Conservation (phyloP, 1,139 yeast species). For the Yueomyces sp. region DNA sequence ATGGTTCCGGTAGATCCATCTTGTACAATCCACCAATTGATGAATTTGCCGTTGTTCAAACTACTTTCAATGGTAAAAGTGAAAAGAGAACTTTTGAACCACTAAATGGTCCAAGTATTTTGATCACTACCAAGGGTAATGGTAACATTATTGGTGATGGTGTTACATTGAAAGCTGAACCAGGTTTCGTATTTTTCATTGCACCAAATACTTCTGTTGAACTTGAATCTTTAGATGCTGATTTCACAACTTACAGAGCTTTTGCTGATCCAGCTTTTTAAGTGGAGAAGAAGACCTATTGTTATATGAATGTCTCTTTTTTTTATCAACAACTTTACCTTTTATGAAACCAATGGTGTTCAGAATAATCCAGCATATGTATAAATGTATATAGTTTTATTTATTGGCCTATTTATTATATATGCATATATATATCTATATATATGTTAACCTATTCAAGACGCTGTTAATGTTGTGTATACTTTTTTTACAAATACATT, state of each 20-base stretch:
- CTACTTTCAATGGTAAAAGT: slow-evolving; percentile 37
- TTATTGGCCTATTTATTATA: too few species aligned
- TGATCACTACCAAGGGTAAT: slow-evolving; percentile 70
- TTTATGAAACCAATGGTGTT: too few species aligned
- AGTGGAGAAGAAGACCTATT: not conserved
- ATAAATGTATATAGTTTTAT: too few species aligned
- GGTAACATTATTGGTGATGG: slow-evolving; percentile 45
- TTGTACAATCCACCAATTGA: slow-evolving; percentile 93
- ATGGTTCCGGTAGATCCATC: slow-evolving; percentile 53
- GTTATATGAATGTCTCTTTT: not conserved
- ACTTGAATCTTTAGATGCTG: slow-evolving; percentile 38
- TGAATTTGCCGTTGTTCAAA: slow-evolving; percentile 85
- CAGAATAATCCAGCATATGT: too few species aligned
- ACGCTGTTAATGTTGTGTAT: too few species aligned
- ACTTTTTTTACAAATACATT: too few species aligned
- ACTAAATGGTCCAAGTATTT: slow-evolving; percentile 77
- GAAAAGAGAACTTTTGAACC: slow-evolving; percentile 40
- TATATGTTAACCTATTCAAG: too few species aligned
- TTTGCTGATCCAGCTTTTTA: slow-evolving; percentile 48
- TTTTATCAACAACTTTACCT: too few species aligned
- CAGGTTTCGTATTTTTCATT: slow-evolving; percentile 75
- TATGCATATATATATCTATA: too few species aligned
- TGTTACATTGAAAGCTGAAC: slow-evolving; percentile 33
- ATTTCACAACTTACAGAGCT: slow-evolving; percentile 75
- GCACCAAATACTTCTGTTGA: slow-evolving; percentile 64